A percentile compares a stretch with the other conserved stretches of the same genome.
phyloP scores from a whole-genome alignment of 768 basidiomycete genomes.

The Auriscalpium vulgare region DNA sequence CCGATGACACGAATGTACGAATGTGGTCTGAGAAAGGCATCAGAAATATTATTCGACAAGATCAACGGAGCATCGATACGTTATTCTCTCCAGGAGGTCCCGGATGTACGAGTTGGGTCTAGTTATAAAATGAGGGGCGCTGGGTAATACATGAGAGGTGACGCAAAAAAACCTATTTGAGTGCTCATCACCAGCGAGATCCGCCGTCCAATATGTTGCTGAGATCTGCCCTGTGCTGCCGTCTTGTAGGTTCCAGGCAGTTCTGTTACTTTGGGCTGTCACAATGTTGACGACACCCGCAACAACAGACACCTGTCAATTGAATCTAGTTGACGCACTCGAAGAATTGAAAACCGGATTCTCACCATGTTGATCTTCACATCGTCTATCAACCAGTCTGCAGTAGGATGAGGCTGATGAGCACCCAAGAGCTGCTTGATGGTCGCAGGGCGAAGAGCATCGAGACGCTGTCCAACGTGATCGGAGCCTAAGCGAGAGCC shows the following conservation, averaged over 20 bases:
- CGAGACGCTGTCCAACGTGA: not conserved
- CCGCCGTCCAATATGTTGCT: not conserved
- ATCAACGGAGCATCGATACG: no score
- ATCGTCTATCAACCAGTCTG: slow-evolving; percentile 40
- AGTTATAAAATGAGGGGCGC: no score
- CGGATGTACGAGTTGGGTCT: no score
- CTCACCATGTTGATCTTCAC: slow-evolving; percentile 30
- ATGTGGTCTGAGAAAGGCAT: not conserved
- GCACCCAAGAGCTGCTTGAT: slow-evolving; percentile 46
- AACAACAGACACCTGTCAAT: slow-evolving; percentile 43
- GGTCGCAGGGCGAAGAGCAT: slow-evolving; percentile 41
- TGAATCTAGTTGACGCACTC: not conserved
- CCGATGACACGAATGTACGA: slow-evolving; percentile 13
- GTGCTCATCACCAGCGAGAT: no score
- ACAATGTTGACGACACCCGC: slow-evolving; percentile 30
- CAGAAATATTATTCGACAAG: no score
- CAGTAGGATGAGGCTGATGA: slow-evolving; percentile 29
- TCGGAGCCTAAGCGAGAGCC: no score
- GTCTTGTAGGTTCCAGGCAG: slow-evolving; percentile 26
- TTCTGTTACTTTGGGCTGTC: not conserved
- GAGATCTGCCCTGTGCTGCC: slow-evolving; percentile 22
- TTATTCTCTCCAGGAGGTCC: no score
- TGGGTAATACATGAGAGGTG: no score
- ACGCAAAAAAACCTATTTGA: no score
- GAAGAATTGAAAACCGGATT: no score